Evolutionary conservation across 2,329 filamentous ascomycete genomes (phyloP).

Genomic region (Dactylellina cionopaga): DNA sequence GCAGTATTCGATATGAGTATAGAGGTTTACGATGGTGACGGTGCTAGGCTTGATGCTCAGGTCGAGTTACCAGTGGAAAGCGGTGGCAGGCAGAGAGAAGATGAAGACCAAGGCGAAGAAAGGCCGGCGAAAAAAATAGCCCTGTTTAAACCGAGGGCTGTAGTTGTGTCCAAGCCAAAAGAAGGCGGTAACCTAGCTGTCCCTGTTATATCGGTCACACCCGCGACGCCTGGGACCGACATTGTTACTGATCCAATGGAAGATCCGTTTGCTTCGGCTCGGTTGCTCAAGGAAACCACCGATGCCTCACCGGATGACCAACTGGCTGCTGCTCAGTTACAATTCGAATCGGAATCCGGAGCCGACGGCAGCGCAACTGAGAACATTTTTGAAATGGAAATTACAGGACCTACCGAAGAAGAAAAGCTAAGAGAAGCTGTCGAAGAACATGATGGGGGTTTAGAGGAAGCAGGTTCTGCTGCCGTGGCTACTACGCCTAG

Average conservation of each 20-base stretch:
- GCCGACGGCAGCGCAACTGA: too few species aligned
- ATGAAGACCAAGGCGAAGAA: constrained; percentile 10
- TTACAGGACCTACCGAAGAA: constrained; percentile 8
- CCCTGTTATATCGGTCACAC: constrained; percentile 27
- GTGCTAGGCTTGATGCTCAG: neutral
- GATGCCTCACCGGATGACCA: neutral
- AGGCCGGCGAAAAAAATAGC: constrained; percentile 32
- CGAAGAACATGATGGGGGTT: neutral
- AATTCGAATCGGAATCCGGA: constrained; percentile 22
- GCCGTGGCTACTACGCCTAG: neutral
- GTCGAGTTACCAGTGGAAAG: neutral
- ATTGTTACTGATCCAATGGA: constrained; percentile 11
- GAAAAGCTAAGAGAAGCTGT: neutral
- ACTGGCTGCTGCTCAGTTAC: constrained; percentile 17
- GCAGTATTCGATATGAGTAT: constrained; percentile 15
- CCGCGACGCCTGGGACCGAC: constrained; percentile 21
- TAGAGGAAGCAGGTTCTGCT: neutral
- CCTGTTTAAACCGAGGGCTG: constrained; percentile 28
- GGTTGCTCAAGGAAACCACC: constrained; percentile 1
- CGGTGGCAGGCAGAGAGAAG: neutral
- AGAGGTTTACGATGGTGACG: constrained; percentile 28
- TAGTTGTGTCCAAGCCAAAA: constrained; percentile 11
- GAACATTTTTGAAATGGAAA: too few species aligned
- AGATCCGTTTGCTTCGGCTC: neutral
- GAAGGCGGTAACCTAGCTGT: neutral